Conservation (phyloP, 495 filamentous ascomycete species). For the Aspergillus cristatus region DNA sequence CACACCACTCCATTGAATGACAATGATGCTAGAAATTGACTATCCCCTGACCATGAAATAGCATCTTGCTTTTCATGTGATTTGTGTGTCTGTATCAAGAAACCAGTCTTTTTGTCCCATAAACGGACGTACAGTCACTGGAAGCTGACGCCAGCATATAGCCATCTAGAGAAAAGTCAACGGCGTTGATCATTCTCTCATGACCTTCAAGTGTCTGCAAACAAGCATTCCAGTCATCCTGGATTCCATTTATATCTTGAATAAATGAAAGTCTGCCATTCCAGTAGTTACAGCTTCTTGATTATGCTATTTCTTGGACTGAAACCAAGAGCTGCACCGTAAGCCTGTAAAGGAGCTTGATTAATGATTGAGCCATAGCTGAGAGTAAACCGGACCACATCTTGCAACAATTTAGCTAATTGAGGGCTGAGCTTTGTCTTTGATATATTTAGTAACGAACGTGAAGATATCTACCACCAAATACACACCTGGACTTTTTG, state of each 20-base stretch:
- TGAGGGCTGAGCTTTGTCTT: too few relatives aligned
- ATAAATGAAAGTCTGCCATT: neutral
- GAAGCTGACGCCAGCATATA: neutral
- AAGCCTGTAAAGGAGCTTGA: conserved; percentile 15
- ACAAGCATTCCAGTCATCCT: neutral
- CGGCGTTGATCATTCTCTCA: neutral
- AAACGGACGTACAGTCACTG: neutral
- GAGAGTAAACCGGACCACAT: conserved; percentile 7
- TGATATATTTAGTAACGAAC: too few relatives aligned
- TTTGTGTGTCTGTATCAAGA: neutral
- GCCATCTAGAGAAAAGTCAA: neutral
- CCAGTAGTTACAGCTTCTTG: neutral
- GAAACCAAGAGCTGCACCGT: conserved; percentile 19
- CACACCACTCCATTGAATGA: too few relatives aligned
- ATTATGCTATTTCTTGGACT: conserved; percentile 14
- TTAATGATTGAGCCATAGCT: conserved; percentile 10
- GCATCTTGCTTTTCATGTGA: too few relatives aligned
- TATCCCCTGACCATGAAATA: too few relatives aligned
- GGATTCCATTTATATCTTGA: neutral
- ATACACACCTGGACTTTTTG: neutral
- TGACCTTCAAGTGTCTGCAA: neutral
- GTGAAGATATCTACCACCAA: too few relatives aligned
- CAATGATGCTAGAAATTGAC: too few relatives aligned
- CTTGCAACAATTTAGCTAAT: neutral
- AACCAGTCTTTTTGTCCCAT: neutral